These are phyloP conservation scores for Apocynum venetum DNA, from an alignment of 257 asterid species.

Conservation along the genomic window DNA sequence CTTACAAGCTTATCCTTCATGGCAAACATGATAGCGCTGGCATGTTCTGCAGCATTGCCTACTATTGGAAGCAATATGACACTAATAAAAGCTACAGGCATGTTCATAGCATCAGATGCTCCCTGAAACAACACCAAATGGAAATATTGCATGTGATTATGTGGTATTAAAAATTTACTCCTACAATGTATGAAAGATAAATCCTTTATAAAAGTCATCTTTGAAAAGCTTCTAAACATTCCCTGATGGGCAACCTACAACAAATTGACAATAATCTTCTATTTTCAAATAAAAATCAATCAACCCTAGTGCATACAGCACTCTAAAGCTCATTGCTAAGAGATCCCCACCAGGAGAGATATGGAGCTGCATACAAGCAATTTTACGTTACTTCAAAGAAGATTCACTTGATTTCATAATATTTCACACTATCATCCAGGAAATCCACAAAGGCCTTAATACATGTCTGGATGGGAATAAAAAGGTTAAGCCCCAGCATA, in stretches of 20 bases:
- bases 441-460: background rate
- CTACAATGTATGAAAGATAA: background rate
- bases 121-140: slow-evolving; percentile 51
- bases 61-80: slow-evolving; percentile 92
- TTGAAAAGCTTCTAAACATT: background rate
- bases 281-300: background rate
- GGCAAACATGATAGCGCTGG: slow-evolving; percentile 98
- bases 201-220: background rate
- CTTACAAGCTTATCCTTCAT: slow-evolving; percentile 79
- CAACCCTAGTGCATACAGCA: background rate
- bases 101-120: slow-evolving; percentile 77
- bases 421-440: background rate
- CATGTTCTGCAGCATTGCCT: slow-evolving; percentile 97
- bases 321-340: background rate
- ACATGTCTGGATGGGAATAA: background rate
- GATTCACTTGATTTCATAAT: background rate
- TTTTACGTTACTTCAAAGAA: background rate
- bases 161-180: background rate
- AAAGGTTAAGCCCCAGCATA: background rate
- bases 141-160: background rate
- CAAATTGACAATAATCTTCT: background rate
- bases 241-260: background rate
- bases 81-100: slow-evolving; percentile 88
- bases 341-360: background rate
- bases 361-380: background rate